Conservation (phyloP, 345 rosid species). For the Mallotus nudiflorus region DNA sequence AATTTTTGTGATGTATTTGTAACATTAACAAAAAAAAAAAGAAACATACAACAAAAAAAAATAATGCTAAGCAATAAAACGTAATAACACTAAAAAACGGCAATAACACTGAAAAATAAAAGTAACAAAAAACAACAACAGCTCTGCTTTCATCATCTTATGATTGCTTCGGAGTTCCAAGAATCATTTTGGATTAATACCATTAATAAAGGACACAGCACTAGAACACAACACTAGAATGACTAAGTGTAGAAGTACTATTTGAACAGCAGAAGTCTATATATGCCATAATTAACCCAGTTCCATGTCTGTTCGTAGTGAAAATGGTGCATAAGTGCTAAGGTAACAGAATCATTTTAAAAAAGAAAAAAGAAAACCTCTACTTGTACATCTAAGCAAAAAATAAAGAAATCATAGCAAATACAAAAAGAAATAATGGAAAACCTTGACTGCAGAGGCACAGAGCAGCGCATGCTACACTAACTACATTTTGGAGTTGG, state of each 20-base stretch:
- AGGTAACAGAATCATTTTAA: too few relatives aligned
- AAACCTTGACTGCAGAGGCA: constrained; percentile 73
- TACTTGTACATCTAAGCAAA: neutral
- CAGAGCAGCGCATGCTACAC: constrained; percentile 69
- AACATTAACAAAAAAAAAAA: too few relatives aligned
- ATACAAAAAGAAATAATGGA: constrained; percentile 4
- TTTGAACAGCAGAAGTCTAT: neutral
- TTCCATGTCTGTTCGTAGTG: neutral
- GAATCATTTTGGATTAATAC: neutral
- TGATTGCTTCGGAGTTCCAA: neutral
- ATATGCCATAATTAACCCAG: neutral
- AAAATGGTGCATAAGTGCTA: too few relatives aligned
- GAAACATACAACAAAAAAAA: too few relatives aligned
- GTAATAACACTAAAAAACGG: too few relatives aligned
- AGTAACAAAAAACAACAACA: too few relatives aligned
- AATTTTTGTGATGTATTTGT: too few relatives aligned
- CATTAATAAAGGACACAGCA: neutral
- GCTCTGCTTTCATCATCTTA: neutral
- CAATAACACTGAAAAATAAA: too few relatives aligned
- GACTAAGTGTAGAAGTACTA: neutral
- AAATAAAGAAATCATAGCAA: constrained; percentile 2
- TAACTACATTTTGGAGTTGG: constrained; percentile 86
- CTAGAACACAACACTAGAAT: too few relatives aligned
- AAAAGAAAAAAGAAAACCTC: neutral
- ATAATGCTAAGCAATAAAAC: too few relatives aligned